These are phyloP conservation scores for Penicillium freii DNA, from an alignment of 2,329 filamentous ascomycete genomes.

Conservation along the genomic window DNA sequence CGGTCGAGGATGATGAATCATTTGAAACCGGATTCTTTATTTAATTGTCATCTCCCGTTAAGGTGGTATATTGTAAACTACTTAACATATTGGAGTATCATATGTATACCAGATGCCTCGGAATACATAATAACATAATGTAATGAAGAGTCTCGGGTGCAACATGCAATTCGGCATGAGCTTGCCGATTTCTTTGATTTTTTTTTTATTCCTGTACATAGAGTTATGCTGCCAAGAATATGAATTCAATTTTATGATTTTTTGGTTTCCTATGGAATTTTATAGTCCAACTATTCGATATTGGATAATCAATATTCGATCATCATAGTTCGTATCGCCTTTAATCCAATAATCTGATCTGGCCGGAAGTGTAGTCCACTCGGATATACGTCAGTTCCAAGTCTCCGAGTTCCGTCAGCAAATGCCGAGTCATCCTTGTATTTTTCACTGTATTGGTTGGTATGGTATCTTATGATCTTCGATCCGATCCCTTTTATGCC, in stretches of 20 bases:
- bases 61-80: no score
- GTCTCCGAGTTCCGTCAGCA: conserved; percentile 21
- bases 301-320: no score
- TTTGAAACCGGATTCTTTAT: background rate
- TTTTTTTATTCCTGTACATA: background rate
- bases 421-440: conserved; percentile 20
- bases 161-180: background rate
- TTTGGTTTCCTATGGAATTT: background rate
- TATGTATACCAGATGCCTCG: background rate
- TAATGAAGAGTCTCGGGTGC: background rate
- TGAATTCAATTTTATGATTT: background rate
- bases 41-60: background rate
- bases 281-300: background rate
- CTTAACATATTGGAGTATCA: no score
- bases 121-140: background rate
- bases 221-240: background rate
- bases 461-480: background rate
- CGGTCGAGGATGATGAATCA: background rate
- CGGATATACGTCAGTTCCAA: conserved; percentile 21
- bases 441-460: background rate
- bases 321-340: no score
- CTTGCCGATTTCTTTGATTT: background rate
- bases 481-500: background rate
- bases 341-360: background rate
- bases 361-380: conserved; percentile 19